Percentiles rank a stretch among this genome's conserved stretches.
Conservation (phyloP, 2,329 filamentous ascomycete genomes). For the Arthrobotrys musiformis region DNA sequence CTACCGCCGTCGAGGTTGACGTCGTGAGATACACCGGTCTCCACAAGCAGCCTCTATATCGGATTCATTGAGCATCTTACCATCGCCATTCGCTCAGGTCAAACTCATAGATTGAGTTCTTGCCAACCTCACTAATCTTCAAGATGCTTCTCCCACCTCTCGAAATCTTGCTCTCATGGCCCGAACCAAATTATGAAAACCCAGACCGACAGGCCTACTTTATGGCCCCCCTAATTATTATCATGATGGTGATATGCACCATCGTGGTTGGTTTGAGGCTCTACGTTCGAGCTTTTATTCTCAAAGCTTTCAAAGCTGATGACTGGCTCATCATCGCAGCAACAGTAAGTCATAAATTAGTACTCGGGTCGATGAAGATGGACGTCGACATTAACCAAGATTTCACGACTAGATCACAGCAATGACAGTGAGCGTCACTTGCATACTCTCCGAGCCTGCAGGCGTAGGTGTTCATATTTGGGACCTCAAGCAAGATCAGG, state of each 20-base stretch:
- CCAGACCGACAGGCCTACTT: conserved; percentile 44
- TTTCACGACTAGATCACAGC: conserved; percentile 28
- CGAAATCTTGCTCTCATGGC: conserved; percentile 35
- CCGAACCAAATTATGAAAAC: conserved; percentile 42
- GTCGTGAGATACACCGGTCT: conserved; percentile 6
- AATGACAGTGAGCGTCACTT: conserved; percentile 44
- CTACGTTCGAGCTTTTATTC: conserved; percentile 63
- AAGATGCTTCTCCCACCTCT: conserved; percentile 40
- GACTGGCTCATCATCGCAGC: conserved; percentile 60
- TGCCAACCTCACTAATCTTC: conserved; percentile 5
- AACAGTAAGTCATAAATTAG: conserved; percentile 54
- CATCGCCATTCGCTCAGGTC: background rate
- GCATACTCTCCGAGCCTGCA: conserved; percentile 39
- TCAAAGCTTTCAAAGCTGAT: conserved; percentile 61
- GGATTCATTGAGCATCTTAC: background rate
- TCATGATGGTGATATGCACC: conserved; percentile 63
- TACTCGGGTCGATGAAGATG: background rate
- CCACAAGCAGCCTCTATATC: background rate
- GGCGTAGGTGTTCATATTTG: conserved; percentile 42
- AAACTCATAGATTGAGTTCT: conserved; percentile 37
- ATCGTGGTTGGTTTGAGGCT: conserved; percentile 62
- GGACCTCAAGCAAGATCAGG: conserved; percentile 34
- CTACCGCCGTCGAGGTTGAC: conserved; percentile 14
- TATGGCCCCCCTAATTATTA: conserved; percentile 57
- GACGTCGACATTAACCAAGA: conserved; percentile 3